Conservation (phyloP, 176 grass and related monocot genomes). For the Poa annua region DNA sequence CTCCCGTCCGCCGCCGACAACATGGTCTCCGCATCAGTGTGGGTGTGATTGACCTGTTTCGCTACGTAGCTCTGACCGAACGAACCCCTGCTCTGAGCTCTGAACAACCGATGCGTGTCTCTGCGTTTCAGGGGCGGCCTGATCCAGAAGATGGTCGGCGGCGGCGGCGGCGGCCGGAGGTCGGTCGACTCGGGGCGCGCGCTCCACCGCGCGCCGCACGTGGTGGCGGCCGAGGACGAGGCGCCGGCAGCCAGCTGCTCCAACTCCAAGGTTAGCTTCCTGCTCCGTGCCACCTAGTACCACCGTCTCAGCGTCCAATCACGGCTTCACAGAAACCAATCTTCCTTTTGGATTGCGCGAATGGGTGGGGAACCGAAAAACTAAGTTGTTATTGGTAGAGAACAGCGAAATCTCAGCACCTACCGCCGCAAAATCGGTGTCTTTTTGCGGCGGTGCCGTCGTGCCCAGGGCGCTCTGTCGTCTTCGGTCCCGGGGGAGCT, state of each 20-base stretch:
- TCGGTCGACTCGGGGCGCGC: constrained; percentile 24
- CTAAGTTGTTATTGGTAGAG: constrained; percentile 31
- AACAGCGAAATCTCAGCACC: constrained; percentile 40
- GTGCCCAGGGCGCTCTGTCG: constrained; percentile 32
- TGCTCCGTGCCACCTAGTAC: neutral
- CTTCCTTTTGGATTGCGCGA: neutral
- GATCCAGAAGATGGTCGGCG: constrained; percentile 62
- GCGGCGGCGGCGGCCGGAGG: constrained; percentile 46
- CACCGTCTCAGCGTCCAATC: neutral
- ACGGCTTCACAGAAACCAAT: neutral
- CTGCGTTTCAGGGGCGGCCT: constrained; percentile 55
- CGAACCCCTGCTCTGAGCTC: constrained; percentile 9
- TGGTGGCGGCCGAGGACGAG: constrained; percentile 24
- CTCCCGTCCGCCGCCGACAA: constrained; percentile 25
- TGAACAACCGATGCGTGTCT: neutral
- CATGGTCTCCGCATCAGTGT: constrained; percentile 31
- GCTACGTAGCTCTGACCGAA: neutral
- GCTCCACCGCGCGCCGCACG: constrained; percentile 43
- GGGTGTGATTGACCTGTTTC: neutral
- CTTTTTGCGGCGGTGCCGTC: constrained; percentile 52
- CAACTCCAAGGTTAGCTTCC: constrained; percentile 48
- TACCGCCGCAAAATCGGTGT: constrained; percentile 31
- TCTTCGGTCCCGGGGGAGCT: constrained; percentile 21
- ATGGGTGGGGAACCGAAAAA: constrained; percentile 22
- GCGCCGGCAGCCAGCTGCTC: constrained; percentile 62